Evolutionary conservation across 1,139 yeast genomes (phyloP).

Genomic region (Nakaseomyces uthaithaninus): DNA sequence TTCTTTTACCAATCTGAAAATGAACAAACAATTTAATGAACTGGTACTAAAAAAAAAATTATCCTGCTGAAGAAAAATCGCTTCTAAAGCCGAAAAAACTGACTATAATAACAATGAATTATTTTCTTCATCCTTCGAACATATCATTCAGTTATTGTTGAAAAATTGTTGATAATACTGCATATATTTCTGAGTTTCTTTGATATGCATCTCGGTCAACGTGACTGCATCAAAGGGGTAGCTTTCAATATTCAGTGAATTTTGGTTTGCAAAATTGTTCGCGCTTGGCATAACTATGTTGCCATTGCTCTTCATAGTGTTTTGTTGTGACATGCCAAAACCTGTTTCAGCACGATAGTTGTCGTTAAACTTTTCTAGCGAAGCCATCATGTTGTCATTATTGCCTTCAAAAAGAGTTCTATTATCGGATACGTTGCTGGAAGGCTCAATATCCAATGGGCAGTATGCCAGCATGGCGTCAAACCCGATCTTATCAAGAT

Average conservation of each 20-base stretch:
- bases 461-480: constrained; percentile 3
- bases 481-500: not conserved
- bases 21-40: no score
- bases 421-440: not conserved
- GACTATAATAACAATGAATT: no score
- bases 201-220: constrained; percentile 5
- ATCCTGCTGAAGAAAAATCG: no score
- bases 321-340: not conserved
- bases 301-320: not conserved
- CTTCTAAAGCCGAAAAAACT: no score
- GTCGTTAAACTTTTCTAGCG: not conserved
- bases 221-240: not conserved
- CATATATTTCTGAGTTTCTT: constrained; percentile 3
- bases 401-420: not conserved
- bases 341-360: not conserved
- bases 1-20: no score
- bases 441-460: not conserved
- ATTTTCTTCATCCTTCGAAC: no score
- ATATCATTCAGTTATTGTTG: not conserved
- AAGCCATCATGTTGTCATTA: not conserved
- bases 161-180: constrained; percentile 5
- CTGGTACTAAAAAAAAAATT: no score
- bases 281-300: constrained; percentile 2
- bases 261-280: not conserved
- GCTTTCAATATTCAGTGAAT: not conserved